Evolutionary conservation across 148 eudicot genomes (phyloP).

Genomic region (Chenopodium quinoa): DNA sequence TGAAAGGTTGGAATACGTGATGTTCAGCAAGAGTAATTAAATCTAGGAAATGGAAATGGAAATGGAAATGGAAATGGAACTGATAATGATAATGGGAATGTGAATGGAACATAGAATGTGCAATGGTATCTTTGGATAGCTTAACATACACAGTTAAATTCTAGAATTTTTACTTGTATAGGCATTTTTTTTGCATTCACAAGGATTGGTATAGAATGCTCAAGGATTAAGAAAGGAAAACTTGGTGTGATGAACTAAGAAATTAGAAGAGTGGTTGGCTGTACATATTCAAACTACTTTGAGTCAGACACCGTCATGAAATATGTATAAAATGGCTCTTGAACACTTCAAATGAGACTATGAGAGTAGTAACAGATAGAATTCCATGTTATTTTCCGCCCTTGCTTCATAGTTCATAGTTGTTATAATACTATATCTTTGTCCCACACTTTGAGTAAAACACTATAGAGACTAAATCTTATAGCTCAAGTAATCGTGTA

Average conservation of each 20-base stretch:
- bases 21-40: not conserved
- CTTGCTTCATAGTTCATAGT: no score
- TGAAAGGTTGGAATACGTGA: not conserved
- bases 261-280: not conserved
- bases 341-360: not conserved
- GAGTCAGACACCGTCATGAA: not conserved
- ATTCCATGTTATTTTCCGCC: not conserved
- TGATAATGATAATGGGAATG: not conserved
- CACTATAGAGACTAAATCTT: not conserved
- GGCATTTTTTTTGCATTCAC: not conserved
- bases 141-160: not conserved
- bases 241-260: not conserved
- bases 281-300: not conserved
- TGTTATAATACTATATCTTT: not conserved
- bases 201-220: not conserved
- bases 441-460: not conserved
- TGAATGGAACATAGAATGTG: not conserved
- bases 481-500: not conserved
- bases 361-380: not conserved
- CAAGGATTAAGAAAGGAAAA: not conserved
- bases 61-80: not conserved
- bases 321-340: not conserved
- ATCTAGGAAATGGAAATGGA: not conserved
- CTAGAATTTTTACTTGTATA: not conserved
- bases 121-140: not conserved